These are phyloP conservation scores for Auriscalpium vulgare DNA, from an alignment of 768 basidiomycete genomes.

Conservation along the genomic window DNA sequence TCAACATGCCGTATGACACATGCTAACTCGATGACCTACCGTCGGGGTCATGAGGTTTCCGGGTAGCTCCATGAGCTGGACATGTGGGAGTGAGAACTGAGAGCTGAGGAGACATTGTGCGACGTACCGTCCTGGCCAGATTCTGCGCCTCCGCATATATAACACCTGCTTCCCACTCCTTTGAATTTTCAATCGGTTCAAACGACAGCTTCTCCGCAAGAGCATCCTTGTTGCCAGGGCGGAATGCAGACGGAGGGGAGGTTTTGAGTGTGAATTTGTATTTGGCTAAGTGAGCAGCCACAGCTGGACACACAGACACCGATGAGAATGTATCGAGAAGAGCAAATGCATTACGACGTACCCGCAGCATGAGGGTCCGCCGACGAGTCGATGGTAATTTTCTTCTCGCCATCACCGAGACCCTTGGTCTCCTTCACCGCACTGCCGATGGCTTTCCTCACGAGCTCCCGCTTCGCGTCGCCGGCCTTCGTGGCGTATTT, in stretches of 20 bases:
- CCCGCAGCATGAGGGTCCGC: slow-evolving; percentile 73
- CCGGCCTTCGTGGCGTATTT: slow-evolving; percentile 38
- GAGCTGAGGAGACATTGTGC: neutral
- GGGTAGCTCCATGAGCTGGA: slow-evolving; percentile 75
- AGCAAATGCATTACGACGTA: slow-evolving; percentile 24
- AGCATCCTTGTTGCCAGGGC: slow-evolving; percentile 48
- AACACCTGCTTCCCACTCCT: slow-evolving; percentile 67
- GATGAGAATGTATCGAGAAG: neutral
- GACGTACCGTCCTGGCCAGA: slow-evolving; percentile 61
- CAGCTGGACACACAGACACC: slow-evolving; percentile 36
- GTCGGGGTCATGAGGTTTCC: slow-evolving; percentile 85
- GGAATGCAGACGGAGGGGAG: slow-evolving; percentile 53
- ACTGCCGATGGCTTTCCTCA: slow-evolving; percentile 64
- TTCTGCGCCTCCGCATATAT: slow-evolving; percentile 75
- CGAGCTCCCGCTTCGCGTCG: slow-evolving; percentile 47
- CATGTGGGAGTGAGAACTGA: neutral
- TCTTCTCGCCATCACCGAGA: slow-evolving; percentile 51
- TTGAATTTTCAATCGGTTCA: slow-evolving; percentile 35
- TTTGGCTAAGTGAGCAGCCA: slow-evolving; percentile 66
- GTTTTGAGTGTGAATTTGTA: slow-evolving; percentile 81
- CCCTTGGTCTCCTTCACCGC: slow-evolving; percentile 63
- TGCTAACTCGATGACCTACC: slow-evolving; percentile 27
- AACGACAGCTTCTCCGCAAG: slow-evolving; percentile 44
- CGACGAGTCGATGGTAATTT: slow-evolving; percentile 53
- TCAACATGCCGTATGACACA: neutral